These are phyloP conservation scores for Sphagnum contortum DNA, from an alignment of 225 moss, liverwort and hornwort genomes.

Conservation along the genomic window DNA sequence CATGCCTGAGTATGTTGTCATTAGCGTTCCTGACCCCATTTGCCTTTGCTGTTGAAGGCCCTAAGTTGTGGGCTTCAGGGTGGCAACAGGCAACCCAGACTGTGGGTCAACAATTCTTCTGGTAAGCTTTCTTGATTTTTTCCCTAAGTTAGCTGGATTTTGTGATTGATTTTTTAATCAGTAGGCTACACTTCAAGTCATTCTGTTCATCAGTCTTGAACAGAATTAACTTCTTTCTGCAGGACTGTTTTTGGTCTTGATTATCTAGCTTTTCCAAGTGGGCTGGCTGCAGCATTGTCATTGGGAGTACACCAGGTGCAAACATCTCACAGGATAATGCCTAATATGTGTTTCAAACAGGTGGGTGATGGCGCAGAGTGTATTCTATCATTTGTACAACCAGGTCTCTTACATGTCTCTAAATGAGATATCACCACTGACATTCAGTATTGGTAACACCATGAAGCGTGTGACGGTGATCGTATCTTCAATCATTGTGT, in stretches of 20 bases:
- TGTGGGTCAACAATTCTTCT: slow-evolving; percentile 65
- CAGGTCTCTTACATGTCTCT: slow-evolving; percentile 97
- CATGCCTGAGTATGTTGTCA: slow-evolving; percentile 78
- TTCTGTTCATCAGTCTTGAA: neutral
- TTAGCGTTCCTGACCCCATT: slow-evolving; percentile 81
- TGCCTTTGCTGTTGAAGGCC: slow-evolving; percentile 78
- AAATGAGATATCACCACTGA: slow-evolving; percentile 86
- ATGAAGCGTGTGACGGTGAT: slow-evolving; percentile 97
- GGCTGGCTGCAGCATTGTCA: too few relatives aligned
- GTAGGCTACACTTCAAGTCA: neutral
- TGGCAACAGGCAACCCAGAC: slow-evolving; percentile 58
- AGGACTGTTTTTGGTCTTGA: neutral
- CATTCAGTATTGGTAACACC: slow-evolving; percentile 96
- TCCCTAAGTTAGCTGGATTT: neutral
- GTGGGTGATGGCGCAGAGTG: slow-evolving; percentile 88
- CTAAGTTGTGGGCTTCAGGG: slow-evolving; percentile 60
- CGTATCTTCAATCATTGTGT: slow-evolving; percentile 88
- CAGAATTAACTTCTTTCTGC: neutral
- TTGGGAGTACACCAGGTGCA: neutral
- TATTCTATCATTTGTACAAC: slow-evolving; percentile 94
- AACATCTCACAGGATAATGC: neutral
- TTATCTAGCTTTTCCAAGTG: too few relatives aligned
- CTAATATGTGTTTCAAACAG: slow-evolving; percentile 14
- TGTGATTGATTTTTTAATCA: neutral
- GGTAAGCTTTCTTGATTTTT: slow-evolving; percentile 23